Evolutionary conservation across 2,329 filamentous ascomycete genomes (phyloP).

Genomic region (Akanthomyces muscarius): DNA sequence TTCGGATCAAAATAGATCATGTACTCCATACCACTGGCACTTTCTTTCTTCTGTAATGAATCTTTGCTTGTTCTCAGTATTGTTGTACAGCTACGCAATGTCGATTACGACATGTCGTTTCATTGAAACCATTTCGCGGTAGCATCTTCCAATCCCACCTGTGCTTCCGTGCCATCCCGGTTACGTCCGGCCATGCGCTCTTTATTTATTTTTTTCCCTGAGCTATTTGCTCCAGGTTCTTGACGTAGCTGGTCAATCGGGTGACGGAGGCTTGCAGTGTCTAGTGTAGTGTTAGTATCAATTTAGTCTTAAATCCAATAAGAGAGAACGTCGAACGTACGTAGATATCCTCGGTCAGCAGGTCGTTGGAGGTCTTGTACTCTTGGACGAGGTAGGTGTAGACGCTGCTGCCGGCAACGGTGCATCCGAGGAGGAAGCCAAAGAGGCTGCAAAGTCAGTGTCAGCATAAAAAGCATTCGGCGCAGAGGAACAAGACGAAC

Average conservation of each 20-base stretch:
- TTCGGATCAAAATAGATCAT: slow-evolving; percentile 16
- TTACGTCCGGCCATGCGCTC: neutral
- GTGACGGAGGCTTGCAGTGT: slow-evolving; percentile 84
- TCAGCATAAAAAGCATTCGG: neutral
- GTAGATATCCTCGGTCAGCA: slow-evolving; percentile 92
- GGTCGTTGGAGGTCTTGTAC: slow-evolving; percentile 89
- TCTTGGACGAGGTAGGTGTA: slow-evolving; percentile 93
- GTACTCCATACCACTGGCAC: neutral
- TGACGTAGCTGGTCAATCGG: slow-evolving; percentile 78
- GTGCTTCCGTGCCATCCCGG: neutral
- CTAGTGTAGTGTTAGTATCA: slow-evolving; percentile 39
- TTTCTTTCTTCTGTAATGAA: neutral
- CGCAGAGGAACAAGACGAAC: slow-evolving; percentile 37
- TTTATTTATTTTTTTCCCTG: slow-evolving; percentile 66
- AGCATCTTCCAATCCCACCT: neutral
- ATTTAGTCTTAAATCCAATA: slow-evolving; percentile 5
- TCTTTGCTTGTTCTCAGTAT: neutral
- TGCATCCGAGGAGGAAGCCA: slow-evolving; percentile 84
- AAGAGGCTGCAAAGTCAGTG: slow-evolving; percentile 59
- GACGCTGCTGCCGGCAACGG: slow-evolving; percentile 71
- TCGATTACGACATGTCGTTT: neutral
- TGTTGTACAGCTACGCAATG: slow-evolving; percentile 6
- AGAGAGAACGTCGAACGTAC: slow-evolving; percentile 53
- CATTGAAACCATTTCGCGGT: neutral
- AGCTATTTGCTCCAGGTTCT: slow-evolving; percentile 75